These are phyloP conservation scores for Fusarium duplospermum DNA, from an alignment of 2,329 filamentous ascomycete genomes.

Conservation along the genomic window DNA sequence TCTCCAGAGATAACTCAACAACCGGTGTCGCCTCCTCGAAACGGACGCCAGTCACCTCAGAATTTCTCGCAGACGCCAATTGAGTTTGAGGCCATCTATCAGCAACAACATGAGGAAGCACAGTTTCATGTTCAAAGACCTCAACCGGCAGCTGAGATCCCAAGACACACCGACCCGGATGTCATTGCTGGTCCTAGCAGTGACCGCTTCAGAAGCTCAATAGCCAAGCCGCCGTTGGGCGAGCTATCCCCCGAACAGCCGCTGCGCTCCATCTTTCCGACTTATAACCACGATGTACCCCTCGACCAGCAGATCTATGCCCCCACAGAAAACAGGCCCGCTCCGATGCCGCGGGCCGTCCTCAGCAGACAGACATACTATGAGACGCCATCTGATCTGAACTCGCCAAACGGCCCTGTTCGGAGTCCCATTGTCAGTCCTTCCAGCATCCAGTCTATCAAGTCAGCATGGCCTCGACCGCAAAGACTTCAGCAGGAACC, in stretches of 20 bases:
- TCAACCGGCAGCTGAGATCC: slow-evolving; percentile 55
- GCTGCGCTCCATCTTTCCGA: slow-evolving; percentile 80
- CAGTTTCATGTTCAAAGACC: slow-evolving; percentile 52
- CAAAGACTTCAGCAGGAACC: slow-evolving; percentile 53
- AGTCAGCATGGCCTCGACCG: slow-evolving; percentile 35
- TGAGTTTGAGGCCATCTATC: slow-evolving; percentile 48
- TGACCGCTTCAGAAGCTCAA: slow-evolving; percentile 65
- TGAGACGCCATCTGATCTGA: slow-evolving; percentile 27
- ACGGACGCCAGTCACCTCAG: slow-evolving; percentile 49
- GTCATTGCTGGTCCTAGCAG: slow-evolving; percentile 63
- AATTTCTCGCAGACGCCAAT: slow-evolving; percentile 49
- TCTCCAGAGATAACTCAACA: slow-evolving; percentile 34
- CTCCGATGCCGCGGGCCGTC: slow-evolving; percentile 70
- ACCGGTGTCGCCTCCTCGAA: slow-evolving; percentile 34
- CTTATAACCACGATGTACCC: slow-evolving; percentile 75
- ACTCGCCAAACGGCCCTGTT: slow-evolving; percentile 25
- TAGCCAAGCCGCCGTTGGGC: slow-evolving; percentile 64
- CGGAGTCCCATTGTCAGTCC: slow-evolving; percentile 40
- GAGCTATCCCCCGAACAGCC: slow-evolving; percentile 47
- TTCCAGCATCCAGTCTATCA: slow-evolving; percentile 32
- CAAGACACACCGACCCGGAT: slow-evolving; percentile 61
- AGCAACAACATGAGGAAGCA: slow-evolving; percentile 40
- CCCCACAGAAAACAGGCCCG: slow-evolving; percentile 73
- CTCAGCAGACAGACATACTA: slow-evolving; percentile 74
- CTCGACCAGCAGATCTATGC: slow-evolving; percentile 77